Base-by-base conservation (phyloP, 129 eudicot species). In the Saussurea involucrata region DNA sequence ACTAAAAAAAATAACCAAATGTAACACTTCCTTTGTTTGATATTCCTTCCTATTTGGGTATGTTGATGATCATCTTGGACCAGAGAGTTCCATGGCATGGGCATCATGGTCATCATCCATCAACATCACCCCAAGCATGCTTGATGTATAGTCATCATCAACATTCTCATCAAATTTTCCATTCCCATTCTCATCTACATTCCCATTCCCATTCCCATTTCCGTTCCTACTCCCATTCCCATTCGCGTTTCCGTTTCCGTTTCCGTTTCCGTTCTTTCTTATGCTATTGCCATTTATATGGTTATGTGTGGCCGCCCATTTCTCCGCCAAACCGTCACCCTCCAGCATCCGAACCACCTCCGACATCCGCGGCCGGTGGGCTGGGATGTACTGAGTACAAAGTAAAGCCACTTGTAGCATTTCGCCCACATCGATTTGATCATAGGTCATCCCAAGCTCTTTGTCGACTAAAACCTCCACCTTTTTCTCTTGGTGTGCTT, bases 261-360 rank as follows among this genome's bases (percentile, higher is more conserved):
- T 74, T 11, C 22, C 61, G 5, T 67, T 60, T 2, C 27, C 65
- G 13, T 22, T 20, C 27, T 60, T 74, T 40, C 65, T 81, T 6
- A 83, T 71, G 80, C 24, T 78, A 67, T 70, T 86, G 22, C 80
- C 40, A 29, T 78, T 82, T 12, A 85, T 76, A 22, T 85, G 87
- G 79, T 77, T 87, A 68, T 93, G 95, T 9, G 97, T 76, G 1
- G 90, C 93, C 3, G 97, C 98, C 98, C 98, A 93, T 87, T 93
- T 90, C 68, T 93, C 98, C 7, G 97, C 96, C 11, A 93, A 86
- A 22, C 98, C 98, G 31, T 93, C 98, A 8, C 97, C 98, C 74
- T 93, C 97, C 0, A 93, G 89, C 98, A 93, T 93, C 37, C 86
- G 85, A 61, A 91, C 97, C 82, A 93, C 98, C 72, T 93, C 98